A percentile compares a stretch with the other conserved stretches of the same genome.
phyloP scores from a whole-genome alignment of 2,329 filamentous ascomycete species.

The Scedosporium minutisporum region DNA sequence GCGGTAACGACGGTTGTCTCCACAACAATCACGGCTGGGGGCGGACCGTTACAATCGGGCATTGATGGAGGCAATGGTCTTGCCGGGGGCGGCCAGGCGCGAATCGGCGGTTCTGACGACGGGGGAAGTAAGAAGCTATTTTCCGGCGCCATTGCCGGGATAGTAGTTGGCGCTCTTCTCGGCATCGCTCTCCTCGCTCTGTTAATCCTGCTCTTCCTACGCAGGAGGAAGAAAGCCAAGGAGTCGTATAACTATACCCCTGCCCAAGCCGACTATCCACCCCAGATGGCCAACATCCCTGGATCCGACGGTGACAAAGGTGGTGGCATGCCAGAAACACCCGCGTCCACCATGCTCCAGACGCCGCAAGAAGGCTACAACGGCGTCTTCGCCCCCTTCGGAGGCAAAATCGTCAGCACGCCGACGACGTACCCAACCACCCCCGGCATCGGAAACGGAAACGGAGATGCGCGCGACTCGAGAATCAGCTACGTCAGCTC shows the following conservation, averaged over 20 bases:
- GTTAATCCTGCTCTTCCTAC: conserved; percentile 14
- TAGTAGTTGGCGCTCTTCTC: conserved; percentile 19
- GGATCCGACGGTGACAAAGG: conserved; percentile 11
- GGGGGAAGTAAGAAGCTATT: conserved; percentile 12
- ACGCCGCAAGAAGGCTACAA: not conserved
- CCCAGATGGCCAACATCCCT: not conserved
- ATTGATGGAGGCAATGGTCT: conserved; percentile 2
- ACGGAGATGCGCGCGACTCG: not conserved
- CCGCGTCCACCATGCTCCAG: not conserved
- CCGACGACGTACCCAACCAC: conserved; percentile 13
- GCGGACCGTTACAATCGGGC: conserved; percentile 8
- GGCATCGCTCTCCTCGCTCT: conserved; percentile 17
- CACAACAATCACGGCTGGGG: conserved; percentile 22
- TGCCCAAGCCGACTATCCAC: not conserved
- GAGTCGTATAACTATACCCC: not conserved
- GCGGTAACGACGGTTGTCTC: conserved; percentile 15
- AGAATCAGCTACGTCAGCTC: conserved; percentile 12
- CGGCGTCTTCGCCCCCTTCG: conserved; percentile 34
- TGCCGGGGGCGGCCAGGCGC: conserved; percentile 2
- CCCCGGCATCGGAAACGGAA: not conserved
- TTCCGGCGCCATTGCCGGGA: conserved; percentile 23
- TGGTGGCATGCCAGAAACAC: conserved; percentile 13
- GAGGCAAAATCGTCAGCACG: conserved; percentile 23
- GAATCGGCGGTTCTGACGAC: not conserved
- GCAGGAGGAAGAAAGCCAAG: not conserved